phyloP scores from a whole-genome alignment of 2,329 filamentous ascomycete genomes.

The Beauveria pseudobassiana region DNA sequence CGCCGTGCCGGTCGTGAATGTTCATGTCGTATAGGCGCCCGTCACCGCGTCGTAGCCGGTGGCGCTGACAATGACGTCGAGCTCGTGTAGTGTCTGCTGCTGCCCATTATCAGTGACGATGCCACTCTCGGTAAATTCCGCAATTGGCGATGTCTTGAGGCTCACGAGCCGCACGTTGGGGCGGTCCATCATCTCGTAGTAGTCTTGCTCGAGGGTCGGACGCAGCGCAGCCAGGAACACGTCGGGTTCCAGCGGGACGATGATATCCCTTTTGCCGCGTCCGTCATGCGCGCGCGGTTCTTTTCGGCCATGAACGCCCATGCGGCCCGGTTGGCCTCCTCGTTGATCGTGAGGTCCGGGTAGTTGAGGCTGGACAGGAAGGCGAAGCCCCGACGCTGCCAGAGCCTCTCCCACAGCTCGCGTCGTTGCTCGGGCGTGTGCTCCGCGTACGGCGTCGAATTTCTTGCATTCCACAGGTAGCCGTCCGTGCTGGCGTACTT shows the following conservation, averaged over 20 bases:
- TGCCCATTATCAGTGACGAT: neutral
- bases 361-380: neutral
- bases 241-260: constrained; percentile 4
- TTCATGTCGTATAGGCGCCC: constrained; percentile 18
- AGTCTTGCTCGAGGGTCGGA: neutral
- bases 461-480: no score
- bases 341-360: neutral
- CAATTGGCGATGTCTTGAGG: constrained; percentile 5
- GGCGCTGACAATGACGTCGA: constrained; percentile 14
- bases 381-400: neutral
- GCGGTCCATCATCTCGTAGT: constrained; percentile 11
- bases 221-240: neutral
- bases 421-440: neutral
- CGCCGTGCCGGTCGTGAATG: constrained; percentile 14
- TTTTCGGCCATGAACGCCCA: neutral
- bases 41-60: constrained; percentile 19
- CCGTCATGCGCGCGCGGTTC: neutral
- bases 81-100: neutral
- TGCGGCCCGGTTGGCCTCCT: neutral
- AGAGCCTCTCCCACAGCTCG: neutral
- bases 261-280: constrained; percentile 9
- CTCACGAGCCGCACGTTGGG: constrained; percentile 9
- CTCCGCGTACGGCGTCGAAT: no score
- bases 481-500: no score
- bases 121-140: neutral